phyloP scores from a whole-genome alignment of 2,329 filamentous ascomycete genomes.

The Ceratocystis alfenasii region DNA sequence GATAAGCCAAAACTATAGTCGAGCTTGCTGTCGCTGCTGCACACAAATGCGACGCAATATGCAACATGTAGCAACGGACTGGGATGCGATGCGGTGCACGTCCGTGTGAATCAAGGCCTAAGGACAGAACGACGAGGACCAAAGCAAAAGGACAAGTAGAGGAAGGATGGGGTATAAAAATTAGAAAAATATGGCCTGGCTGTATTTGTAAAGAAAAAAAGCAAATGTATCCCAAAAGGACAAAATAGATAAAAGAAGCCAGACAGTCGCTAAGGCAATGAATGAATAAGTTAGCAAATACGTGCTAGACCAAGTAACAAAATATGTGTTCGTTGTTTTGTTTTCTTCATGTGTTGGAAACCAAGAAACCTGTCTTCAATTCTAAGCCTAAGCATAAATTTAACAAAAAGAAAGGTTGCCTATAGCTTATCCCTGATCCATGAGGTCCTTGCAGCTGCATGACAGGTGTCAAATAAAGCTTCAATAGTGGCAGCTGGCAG shows the following conservation, averaged over 20 bases:
- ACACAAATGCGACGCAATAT: conserved; percentile 6
- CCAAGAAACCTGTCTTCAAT: conserved; percentile 12
- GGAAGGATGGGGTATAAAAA: neutral
- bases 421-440: neutral
- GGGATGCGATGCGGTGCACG: conserved; percentile 7
- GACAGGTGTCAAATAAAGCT: neutral
- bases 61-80: neutral
- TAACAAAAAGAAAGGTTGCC: neutral
- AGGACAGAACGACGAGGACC: neutral
- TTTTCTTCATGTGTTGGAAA: neutral
- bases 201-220: neutral
- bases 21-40: neutral
- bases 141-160: conserved; percentile 1
- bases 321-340: conserved; percentile 7
- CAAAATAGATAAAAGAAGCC: conserved; percentile 6
- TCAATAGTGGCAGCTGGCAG: neutral
- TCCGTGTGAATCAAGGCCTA: neutral
- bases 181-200: neutral
- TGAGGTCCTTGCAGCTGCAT: neutral
- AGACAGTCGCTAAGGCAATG: conserved; percentile 4
- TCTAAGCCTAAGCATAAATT: neutral
- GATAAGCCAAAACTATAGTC: neutral
- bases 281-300: neutral
- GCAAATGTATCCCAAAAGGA: neutral
- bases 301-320: neutral